Base-by-base conservation (phyloP, 208 protist species). In the Endotrypanum monterogeii region DNA sequence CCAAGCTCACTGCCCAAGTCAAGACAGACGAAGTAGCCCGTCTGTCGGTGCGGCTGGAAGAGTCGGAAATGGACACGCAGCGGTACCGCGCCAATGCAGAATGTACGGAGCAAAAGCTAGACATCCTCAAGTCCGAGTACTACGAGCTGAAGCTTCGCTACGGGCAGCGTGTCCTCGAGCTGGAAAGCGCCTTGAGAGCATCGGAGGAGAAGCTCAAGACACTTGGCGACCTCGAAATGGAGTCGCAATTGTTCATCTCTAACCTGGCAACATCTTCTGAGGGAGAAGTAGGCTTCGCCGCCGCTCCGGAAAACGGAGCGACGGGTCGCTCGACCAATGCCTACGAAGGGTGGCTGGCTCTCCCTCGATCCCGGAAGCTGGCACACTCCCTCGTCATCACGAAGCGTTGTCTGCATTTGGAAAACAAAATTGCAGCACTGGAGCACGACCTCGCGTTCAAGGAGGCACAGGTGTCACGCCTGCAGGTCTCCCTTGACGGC, bases 121-220 rank as follows among this genome's bases (percentile, higher is more conserved):
- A 97, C 54, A 97, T 97, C 57, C 77, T 97, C 0, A 97, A 97
- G 72, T 85, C 87, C 2, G 90, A 97, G 83, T 97, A 94, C 79
- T 97, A 97, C 70, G 92, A 97, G 66, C 66, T 94, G 41, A 94
- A 92, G 66, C 79, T 97, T 30, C 84, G 88, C 66, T 85, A 95
- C 71, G 81, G 73, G 12, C 92, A 97, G 80, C 89, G 90, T 20
- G 78, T 91, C 18, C 75, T 90, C 35, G 89, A 94, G 79, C 84
- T 97, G 50, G 90, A 97, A 75, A 73, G 73, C 35, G 82, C 83
- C 20, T 69, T 97, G n/a, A 82, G 71, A 37, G 85, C 87, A 0
- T 79, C 89, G 14, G 89, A 97, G 48, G 90, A 97, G 67, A 97
- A 97, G 76, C 56, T 97, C 20, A 93, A 94, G 73, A 85, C 82